Percentiles rank a stretch among this genome's conserved stretches.
Conservation (phyloP, 345 rosid genomes). For the Dovyalis caffra region DNA sequence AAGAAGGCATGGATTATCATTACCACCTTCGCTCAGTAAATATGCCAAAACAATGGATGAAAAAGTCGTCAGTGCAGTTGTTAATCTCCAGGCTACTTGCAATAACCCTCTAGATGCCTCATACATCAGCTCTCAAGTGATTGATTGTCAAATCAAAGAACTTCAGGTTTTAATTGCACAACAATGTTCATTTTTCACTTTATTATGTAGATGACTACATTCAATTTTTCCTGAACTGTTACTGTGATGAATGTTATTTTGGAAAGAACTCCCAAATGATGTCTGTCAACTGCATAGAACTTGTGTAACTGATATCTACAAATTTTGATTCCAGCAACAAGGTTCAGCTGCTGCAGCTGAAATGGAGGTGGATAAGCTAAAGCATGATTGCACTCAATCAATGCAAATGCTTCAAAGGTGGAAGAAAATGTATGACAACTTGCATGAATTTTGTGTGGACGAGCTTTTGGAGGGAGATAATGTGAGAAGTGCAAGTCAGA, state of each 20-base stretch:
- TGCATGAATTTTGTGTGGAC: slow-evolving; percentile 53
- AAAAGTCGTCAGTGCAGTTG: slow-evolving; percentile 28
- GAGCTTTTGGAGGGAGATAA: slow-evolving; percentile 50
- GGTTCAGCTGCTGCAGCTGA: slow-evolving; percentile 61
- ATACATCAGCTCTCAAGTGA: slow-evolving; percentile 41
- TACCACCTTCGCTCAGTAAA: slow-evolving; percentile 68
- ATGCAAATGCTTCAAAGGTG: slow-evolving; percentile 50
- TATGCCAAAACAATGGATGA: slow-evolving; percentile 46
- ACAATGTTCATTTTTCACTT: not conserved
- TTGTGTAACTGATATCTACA: not conserved
- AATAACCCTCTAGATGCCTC: slow-evolving; percentile 27
- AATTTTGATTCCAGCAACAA: slow-evolving; percentile 40
- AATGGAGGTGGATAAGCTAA: slow-evolving; percentile 63
- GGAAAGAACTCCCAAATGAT: not conserved
- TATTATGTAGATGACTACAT: not conserved
- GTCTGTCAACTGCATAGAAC: not conserved
- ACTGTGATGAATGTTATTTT: not conserved
- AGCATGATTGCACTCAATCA: slow-evolving; percentile 41
- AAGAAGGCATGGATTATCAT: slow-evolving; percentile 44
- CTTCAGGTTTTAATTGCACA: slow-evolving; percentile 53
- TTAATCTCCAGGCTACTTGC: slow-evolving; percentile 40
- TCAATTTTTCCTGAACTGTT: not conserved
- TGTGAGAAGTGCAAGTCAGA: not conserved
- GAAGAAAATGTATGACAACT: slow-evolving; percentile 58
- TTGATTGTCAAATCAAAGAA: slow-evolving; percentile 58